phyloP scores from a whole-genome alignment of 257 asterid species.

The Penstemon barbatus region DNA sequence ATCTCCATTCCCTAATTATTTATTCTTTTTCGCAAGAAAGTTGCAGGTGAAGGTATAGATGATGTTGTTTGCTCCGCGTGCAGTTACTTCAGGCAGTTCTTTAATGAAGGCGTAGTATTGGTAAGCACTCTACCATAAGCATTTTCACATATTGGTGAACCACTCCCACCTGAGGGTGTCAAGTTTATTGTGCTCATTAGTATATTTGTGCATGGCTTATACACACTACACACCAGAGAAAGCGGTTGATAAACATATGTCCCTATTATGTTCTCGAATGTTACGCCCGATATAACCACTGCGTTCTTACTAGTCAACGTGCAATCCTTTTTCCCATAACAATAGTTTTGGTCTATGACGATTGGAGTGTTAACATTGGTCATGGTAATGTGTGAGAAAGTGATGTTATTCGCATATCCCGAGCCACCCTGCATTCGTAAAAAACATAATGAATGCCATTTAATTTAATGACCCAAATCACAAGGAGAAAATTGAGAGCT shows the following conservation, averaged over 20 bases:
- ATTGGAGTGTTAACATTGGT: constrained; percentile 25
- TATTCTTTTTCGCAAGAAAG: too few relatives aligned
- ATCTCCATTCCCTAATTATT: too few relatives aligned
- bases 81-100: constrained; percentile 15
- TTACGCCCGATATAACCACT: constrained; percentile 25
- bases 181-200: neutral
- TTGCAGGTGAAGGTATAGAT: neutral
- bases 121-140: constrained; percentile 22
- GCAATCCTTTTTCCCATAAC: constrained; percentile 15
- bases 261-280: constrained; percentile 21
- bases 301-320: neutral
- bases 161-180: neutral
- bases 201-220: constrained; percentile 19
- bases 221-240: constrained; percentile 25
- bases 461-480: too few relatives aligned
- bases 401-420: constrained; percentile 15
- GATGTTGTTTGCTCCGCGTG: neutral
- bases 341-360: constrained; percentile 32
- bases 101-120: constrained; percentile 17
- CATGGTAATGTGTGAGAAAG: constrained; percentile 27
- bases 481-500: too few relatives aligned
- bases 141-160: neutral
- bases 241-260: constrained; percentile 24
- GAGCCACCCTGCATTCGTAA: constrained; percentile 25
- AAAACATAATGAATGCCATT: too few relatives aligned